Conservation (phyloP, 345 rosid genomes). For the Streptanthus diversifolius region DNA sequence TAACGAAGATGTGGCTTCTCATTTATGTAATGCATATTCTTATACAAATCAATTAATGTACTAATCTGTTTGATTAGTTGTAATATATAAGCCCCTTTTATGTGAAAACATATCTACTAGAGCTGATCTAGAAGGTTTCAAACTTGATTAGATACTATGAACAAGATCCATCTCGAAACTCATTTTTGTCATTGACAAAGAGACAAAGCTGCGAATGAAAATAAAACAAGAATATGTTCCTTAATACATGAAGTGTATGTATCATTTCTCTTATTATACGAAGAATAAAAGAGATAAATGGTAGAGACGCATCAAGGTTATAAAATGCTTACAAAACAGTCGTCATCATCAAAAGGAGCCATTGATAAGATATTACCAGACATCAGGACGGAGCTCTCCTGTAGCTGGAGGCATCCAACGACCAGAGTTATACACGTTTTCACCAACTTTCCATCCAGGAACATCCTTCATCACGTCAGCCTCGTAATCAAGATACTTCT, state of each 20-base stretch:
- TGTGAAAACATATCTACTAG: not conserved
- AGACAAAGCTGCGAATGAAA: not conserved
- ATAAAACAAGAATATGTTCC: not conserved
- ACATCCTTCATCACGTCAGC: constrained; percentile 99
- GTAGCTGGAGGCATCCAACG: constrained; percentile 98
- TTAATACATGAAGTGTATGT: constrained; percentile 22
- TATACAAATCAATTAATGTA: not conserved
- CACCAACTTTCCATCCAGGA: constrained; percentile 99
- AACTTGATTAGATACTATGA: not conserved
- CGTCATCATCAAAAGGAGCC: constrained; percentile 23
- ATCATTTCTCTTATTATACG: constrained; percentile 25
- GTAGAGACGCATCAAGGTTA: not conserved
- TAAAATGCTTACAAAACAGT: constrained; percentile 13
- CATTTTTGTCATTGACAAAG: not conserved
- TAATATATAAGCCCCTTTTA: not conserved
- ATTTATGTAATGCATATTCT: not conserved
- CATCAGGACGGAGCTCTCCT: constrained; percentile 98
- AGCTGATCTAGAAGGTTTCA: not conserved
- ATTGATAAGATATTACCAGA: constrained; percentile 56
- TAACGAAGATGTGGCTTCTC: constrained; percentile 55
- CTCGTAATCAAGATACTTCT: constrained; percentile 92
- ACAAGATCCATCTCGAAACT: not conserved
- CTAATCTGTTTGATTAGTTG: not conserved
- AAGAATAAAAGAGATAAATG: not conserved
- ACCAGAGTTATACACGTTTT: constrained; percentile 90